Conservation (phyloP, 2,329 filamentous ascomycete genomes). For the Phaeosphaeria sp. region DNA sequence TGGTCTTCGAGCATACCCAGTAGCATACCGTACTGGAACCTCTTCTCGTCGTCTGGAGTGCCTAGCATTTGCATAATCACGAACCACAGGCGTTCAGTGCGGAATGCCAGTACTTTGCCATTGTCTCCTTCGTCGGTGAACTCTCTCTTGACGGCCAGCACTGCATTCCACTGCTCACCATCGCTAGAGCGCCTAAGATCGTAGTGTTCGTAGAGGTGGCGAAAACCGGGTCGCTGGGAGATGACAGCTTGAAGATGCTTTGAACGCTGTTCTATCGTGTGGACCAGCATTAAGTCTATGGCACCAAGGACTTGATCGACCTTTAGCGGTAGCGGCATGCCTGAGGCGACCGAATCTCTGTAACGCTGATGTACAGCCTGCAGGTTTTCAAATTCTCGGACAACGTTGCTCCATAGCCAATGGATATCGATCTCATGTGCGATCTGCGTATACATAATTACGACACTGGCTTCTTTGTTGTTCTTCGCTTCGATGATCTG, state of each 20-base stretch:
- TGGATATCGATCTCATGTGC: constrained; percentile 5
- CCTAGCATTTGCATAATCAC: constrained; percentile 14
- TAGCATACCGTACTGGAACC: constrained; percentile 14
- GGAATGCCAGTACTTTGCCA: background rate
- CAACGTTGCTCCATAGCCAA: constrained; percentile 12
- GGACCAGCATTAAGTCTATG: constrained; percentile 14
- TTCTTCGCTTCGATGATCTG: background rate
- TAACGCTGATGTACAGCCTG: constrained; percentile 5
- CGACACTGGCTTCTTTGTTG: background rate
- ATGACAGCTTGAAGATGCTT: constrained; percentile 12
- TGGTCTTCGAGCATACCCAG: constrained; percentile 13
- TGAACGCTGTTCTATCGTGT: constrained; percentile 2
- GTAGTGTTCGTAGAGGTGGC: constrained; percentile 2
- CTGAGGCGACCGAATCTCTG: constrained; percentile 10
- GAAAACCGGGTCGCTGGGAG: constrained; percentile 17
- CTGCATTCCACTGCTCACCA: background rate
- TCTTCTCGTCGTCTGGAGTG: constrained; percentile 8
- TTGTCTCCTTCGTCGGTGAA: too few species aligned
- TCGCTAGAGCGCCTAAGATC: background rate
- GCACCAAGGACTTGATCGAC: constrained; percentile 16
- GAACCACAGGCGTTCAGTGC: constrained; percentile 15
- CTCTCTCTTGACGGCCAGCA: background rate
- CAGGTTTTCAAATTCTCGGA: constrained; percentile 9
- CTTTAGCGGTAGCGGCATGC: constrained; percentile 11
- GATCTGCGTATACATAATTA: background rate